phyloP scores from a whole-genome alignment of 1,139 yeast species.

The Nakaseomyces delphensis region DNA sequence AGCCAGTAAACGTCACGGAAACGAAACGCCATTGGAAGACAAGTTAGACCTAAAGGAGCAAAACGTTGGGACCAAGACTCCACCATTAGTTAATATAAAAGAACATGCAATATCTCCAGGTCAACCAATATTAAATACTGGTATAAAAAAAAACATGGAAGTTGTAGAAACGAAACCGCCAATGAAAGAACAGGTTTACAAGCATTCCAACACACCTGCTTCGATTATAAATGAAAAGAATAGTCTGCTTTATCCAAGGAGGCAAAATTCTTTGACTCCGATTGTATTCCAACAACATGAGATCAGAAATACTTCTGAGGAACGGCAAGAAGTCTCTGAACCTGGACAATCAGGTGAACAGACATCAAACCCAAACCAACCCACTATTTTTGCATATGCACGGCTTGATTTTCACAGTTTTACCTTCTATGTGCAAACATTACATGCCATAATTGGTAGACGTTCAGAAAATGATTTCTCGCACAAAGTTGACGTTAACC shows the following conservation, averaged over 20 bases:
- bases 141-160: background rate
- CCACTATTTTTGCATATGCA: constrained; percentile 86
- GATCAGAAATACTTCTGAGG: constrained; percentile 8
- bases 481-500: constrained; percentile 77
- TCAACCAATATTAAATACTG: background rate
- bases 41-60: background rate
- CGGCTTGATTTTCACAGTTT: constrained; percentile 85
- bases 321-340: constrained; percentile 3
- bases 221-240: constrained; percentile 23
- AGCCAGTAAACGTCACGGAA: background rate
- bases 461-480: constrained; percentile 60
- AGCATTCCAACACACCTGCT: constrained; percentile 12
- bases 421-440: constrained; percentile 90
- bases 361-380: constrained; percentile 19
- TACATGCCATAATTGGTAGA: constrained; percentile 87
- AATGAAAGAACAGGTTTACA: background rate
- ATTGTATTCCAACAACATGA: constrained; percentile 24
- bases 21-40: background rate
- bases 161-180: background rate
- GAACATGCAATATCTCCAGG: constrained; percentile 13
- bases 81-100: constrained; percentile 7
- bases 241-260: constrained; percentile 14
- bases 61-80: background rate
- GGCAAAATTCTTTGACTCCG: constrained; percentile 28
- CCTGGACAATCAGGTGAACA: constrained; percentile 1